Conservation (phyloP, 208 protist species). For the Naegleria gruberi region DNA sequence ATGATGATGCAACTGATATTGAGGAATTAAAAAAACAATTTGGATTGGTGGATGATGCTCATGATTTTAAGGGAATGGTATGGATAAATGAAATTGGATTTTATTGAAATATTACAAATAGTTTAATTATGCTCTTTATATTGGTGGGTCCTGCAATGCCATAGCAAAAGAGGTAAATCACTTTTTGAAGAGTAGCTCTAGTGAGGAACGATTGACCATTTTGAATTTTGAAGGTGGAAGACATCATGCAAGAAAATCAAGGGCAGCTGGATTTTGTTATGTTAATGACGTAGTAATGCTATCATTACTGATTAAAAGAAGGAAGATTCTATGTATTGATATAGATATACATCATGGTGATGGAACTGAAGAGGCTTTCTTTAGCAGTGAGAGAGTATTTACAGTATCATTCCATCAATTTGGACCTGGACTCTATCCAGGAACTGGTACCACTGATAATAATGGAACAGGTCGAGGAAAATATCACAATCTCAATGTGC, state of each 20-base stretch:
- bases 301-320: slow-evolving; percentile 94
- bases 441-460: slow-evolving; percentile 43
- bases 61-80: not conserved
- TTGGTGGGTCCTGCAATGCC: not conserved
- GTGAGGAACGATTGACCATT: not conserved
- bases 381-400: slow-evolving; percentile 81
- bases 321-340: slow-evolving; percentile 11
- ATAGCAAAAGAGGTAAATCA: not conserved
- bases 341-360: slow-evolving; percentile 75
- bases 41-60: not conserved
- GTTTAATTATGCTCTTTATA: not conserved
- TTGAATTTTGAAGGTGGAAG: slow-evolving; percentile 56
- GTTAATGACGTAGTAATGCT: slow-evolving; percentile 99
- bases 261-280: slow-evolving; percentile 98
- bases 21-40: not conserved
- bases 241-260: slow-evolving; percentile 85
- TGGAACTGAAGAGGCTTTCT: slow-evolving; percentile 87
- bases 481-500: slow-evolving; percentile 29
- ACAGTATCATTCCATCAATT: slow-evolving; percentile 88
- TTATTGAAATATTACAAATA: not conserved
- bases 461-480: slow-evolving; percentile 38
- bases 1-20: not conserved
- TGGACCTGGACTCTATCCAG: slow-evolving; percentile 78
- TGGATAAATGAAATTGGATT: too few relatives aligned
- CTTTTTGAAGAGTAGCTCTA: not conserved